Evolutionary conservation across 805 yeast species (phyloP).

Genomic region (Danielozyma ontarioensis): DNA sequence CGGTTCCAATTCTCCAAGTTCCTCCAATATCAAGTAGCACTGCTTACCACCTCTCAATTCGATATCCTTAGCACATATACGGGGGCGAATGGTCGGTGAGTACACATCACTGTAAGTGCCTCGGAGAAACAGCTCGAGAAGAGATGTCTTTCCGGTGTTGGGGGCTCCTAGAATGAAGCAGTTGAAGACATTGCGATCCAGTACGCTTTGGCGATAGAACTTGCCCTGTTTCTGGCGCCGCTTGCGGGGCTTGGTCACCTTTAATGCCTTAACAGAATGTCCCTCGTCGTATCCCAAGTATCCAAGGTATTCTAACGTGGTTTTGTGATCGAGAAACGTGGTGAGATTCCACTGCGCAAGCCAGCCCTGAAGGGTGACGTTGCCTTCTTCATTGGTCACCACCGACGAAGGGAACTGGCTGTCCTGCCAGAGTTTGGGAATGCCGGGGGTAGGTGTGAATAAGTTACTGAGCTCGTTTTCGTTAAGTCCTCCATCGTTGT

Average conservation of each 20-base stretch:
- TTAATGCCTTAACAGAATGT: slow-evolving; percentile 42
- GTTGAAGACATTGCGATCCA: slow-evolving; percentile 87
- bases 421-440: slow-evolving; percentile 83
- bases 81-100: slow-evolving; percentile 77
- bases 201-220: slow-evolving; percentile 59
- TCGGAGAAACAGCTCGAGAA: slow-evolving; percentile 76
- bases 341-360: slow-evolving; percentile 98
- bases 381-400: slow-evolving; percentile 84
- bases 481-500: slow-evolving; percentile 93
- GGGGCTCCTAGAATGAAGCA: slow-evolving; percentile 85
- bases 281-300: slow-evolving; percentile 79
- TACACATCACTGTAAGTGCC: slow-evolving; percentile 66
- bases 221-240: slow-evolving; percentile 61
- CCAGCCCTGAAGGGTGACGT: slow-evolving; percentile 96
- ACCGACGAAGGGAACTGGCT: slow-evolving; percentile 82
- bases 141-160: slow-evolving; percentile 80
- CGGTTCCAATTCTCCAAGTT: slow-evolving; percentile 79
- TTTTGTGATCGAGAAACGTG: slow-evolving; percentile 76
- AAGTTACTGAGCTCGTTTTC: slow-evolving; percentile 62
- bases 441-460: slow-evolving; percentile 89
- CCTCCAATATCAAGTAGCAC: slow-evolving; percentile 86
- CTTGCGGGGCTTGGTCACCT: slow-evolving; percentile 78
- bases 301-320: slow-evolving; percentile 83
- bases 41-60: slow-evolving; percentile 95
- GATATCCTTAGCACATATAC: slow-evolving; percentile 84